Evolutionary conservation across 768 basidiomycete genomes (phyloP), one percentile per base, ranked within the genome.

Genomic region (Coprinopsis marcescibilis): DNA sequence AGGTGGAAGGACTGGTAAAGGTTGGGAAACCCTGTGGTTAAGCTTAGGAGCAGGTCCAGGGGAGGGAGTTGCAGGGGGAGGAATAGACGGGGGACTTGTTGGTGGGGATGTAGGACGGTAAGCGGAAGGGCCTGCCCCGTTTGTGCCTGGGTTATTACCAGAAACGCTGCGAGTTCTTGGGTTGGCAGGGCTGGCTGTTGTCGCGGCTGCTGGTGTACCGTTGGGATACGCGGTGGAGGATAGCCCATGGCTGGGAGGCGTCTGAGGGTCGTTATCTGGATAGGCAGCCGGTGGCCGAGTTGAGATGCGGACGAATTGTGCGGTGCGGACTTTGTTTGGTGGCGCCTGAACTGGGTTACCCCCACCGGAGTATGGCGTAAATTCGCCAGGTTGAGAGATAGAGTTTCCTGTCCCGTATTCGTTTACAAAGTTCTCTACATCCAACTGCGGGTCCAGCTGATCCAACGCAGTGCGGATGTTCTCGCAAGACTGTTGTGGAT

Each of bases 321-420:
- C 62, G 10, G 52, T 55, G 32, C 64, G 64, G 19, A 62, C 30
- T 26, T 52, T 44, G 12, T 59, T 52, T 21, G 60, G 49, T 15
- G 56, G 54, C 23, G 57, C 60, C 20, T 54, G 51, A 43, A 60
- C 58, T 24, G 60, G 61, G 23, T 63, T 59, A 21, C 60, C 56
- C 15, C 56, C 53, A 20, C 58, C 58, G n/a, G 74, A 24, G 56
- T 82, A 85, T 61, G 87, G 82, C 58, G 86, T 73, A 61, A 89
- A 91, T 7, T 73, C 63, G 11, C 85, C 83, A 0, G 89, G 78
- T 46, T 89, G 85, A 0, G 85, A 82, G 42, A 97, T 90, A 30
- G 74, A 61, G 55, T 78, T 81, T 8, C 93, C 95, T 3, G 93
- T 96, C 3, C 90, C 92, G 56, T 89, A 89, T 52, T 85, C 80